These are phyloP conservation scores for Labyrinthula sp. DNA, from an alignment of 352 stramenopile genomes.

Conservation along the genomic window DNA sequence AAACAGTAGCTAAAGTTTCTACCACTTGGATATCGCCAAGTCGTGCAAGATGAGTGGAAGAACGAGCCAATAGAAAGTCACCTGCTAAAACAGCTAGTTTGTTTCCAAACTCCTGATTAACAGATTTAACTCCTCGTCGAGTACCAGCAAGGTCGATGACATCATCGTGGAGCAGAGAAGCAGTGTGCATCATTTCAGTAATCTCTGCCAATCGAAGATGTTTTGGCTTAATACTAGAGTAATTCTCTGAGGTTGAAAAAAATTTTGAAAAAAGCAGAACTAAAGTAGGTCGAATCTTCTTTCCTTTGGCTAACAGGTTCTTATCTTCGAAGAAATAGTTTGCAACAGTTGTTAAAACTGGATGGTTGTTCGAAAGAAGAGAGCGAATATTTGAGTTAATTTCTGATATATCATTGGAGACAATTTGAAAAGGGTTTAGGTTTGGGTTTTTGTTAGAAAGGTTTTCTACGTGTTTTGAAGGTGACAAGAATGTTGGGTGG, in stretches of 20 bases:
- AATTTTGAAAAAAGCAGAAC: slow-evolving; percentile 68
- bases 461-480: too few relatives aligned
- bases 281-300: slow-evolving; percentile 93
- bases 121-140: slow-evolving; percentile 64
- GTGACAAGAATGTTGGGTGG: too few relatives aligned
- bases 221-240: background rate
- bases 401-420: slow-evolving; percentile 61
- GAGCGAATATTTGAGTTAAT: slow-evolving; percentile 79
- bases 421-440: slow-evolving; percentile 71
- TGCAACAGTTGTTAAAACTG: slow-evolving; percentile 80
- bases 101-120: slow-evolving; percentile 89
- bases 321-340: slow-evolving; percentile 82
- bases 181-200: slow-evolving; percentile 95
- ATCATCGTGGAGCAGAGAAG: slow-evolving; percentile 92
- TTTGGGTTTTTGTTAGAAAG: too few relatives aligned
- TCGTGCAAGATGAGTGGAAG: slow-evolving; percentile 75
- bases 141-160: slow-evolving; percentile 93
- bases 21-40: slow-evolving; percentile 79
- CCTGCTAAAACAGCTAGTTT: slow-evolving; percentile 90
- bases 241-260: slow-evolving; percentile 36
- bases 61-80: slow-evolving; percentile 87
- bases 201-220: slow-evolving; percentile 58
- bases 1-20: slow-evolving; percentile 88
- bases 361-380: slow-evolving; percentile 82
- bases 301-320: too few relatives aligned